A percentile compares a stretch with the other conserved stretches of the same genome.
These are phyloP conservation scores for Ramaria sp. DNA, from an alignment of 768 basidiomycete genomes.

Conservation along the genomic window DNA sequence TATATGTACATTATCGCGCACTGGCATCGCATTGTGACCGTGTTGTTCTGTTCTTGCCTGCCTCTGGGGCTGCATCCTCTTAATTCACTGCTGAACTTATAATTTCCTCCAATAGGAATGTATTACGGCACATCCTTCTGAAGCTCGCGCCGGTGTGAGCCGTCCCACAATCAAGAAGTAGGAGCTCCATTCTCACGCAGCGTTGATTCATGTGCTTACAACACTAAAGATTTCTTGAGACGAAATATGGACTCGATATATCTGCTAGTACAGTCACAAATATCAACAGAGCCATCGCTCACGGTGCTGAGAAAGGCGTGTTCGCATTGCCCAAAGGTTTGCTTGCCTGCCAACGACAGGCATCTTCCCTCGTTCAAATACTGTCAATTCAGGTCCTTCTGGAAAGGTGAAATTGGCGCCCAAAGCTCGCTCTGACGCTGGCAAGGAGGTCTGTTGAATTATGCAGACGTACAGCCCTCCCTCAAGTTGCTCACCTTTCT, in stretches of 20 bases:
- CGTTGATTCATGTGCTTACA: neutral
- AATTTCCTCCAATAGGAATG: slow-evolving; percentile 44
- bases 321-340: slow-evolving; percentile 82
- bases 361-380: neutral
- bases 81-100: neutral
- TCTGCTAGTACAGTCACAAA: slow-evolving; percentile 56
- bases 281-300: slow-evolving; percentile 68
- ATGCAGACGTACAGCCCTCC: slow-evolving; percentile 13
- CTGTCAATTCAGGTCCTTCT: slow-evolving; percentile 32
- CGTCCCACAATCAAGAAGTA: slow-evolving; percentile 66
- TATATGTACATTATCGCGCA: neutral
- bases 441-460: slow-evolving; percentile 45
- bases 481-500: neutral
- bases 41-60: neutral
- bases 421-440: slow-evolving; percentile 37
- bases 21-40: neutral
- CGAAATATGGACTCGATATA: slow-evolving; percentile 71
- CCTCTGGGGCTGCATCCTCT: neutral
- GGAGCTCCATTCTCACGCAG: neutral
- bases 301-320: slow-evolving; percentile 70
- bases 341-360: neutral
- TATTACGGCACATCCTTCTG: slow-evolving; percentile 48
- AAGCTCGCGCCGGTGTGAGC: slow-evolving; percentile 55
- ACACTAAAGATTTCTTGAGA: slow-evolving; percentile 51
- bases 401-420: slow-evolving; percentile 57